Base-by-base conservation (phyloP, 306 rosid species). In the Crataegus laevigata region DNA sequence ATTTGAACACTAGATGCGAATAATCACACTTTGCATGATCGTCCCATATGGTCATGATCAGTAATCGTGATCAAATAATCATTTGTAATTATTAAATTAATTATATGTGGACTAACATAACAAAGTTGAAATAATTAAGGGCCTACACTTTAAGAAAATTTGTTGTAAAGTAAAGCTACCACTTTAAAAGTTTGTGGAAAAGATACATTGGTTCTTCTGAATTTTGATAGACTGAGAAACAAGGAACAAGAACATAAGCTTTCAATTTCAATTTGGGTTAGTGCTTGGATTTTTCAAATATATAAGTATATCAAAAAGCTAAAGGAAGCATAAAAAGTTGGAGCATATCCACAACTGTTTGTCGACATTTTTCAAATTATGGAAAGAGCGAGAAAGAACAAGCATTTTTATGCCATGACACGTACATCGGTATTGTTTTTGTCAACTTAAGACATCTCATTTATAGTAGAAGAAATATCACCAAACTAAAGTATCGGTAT, bases 111-210 rank as follows among this genome's bases (percentile, higher is more conserved):
- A 34, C 19, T 25, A 77, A 69, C 50, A 69, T 70, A 67, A 68
- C 26, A 30, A 40, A 82, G 76, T 24, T 73, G 43, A 77, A 38
- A 61, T 2, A 45, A 47, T 47, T 29, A 57, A 68, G 66, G 81
- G 58, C 63, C 76, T 77, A 60, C 79, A 45, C 21, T 68, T 73
- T 73, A 60, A 47, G 81, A 81, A 75, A 71, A 77, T 59, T 77
- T 72, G 81, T 8, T 81, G 58, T 36, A 72, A 81, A 77, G 63
- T 74, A 74, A 82, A 78, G 81, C 69, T 64, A 74, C 60, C 21
- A 12, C 57, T 29, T 28, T 1, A 60, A 76, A 83, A 83, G 72
- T 55, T 71, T 71, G 57, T 30, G 69, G 75, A 66, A 66, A 75
- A 38, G 70, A 66, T 64, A 59, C 25, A 57, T 62, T 67, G 77